Conservation (phyloP, 2,329 filamentous ascomycete species). For the Colletotrichum plurivorum region DNA sequence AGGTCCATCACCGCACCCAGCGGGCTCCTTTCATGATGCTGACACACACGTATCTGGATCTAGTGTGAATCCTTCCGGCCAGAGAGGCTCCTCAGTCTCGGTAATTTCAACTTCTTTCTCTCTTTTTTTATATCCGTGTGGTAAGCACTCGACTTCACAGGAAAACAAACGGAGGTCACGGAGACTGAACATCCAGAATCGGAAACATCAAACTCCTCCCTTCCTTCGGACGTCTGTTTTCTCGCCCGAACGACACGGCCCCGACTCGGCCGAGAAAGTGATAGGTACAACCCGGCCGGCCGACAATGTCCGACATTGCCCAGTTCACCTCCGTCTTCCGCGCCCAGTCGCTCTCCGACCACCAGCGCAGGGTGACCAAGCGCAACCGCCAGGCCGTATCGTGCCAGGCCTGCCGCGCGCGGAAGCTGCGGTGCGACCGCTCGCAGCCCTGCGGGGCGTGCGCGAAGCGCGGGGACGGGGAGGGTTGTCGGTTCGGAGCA, state of each 20-base stretch:
- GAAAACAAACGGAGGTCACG: not conserved
- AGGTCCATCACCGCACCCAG: not conserved
- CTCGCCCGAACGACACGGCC: not conserved
- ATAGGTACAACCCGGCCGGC: not conserved
- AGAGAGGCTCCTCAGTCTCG: too few relatives aligned
- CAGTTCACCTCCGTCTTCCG: conserved; percentile 54
- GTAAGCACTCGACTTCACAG: too few relatives aligned
- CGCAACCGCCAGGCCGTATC: conserved; percentile 59
- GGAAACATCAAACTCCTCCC: not conserved
- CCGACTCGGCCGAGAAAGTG: not conserved
- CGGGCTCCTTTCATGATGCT: not conserved
- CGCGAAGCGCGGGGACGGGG: conserved; percentile 53
- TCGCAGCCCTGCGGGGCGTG: conserved; percentile 57
- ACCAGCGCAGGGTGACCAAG: conserved; percentile 50
- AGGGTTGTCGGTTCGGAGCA: conserved; percentile 50
- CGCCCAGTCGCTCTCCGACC: conserved; percentile 46
- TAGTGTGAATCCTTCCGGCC: not conserved
- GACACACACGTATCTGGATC: not conserved
- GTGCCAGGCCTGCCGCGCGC: conserved; percentile 57
- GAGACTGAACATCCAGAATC: not conserved
- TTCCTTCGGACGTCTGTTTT: too few relatives aligned
- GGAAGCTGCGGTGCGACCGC: conserved; percentile 60
- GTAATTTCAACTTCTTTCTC: not conserved
- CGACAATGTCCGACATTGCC: conserved; percentile 31
- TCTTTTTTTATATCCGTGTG: not conserved